Evolutionary conservation across 352 stramenopile genomes (phyloP), one percentile per base, ranked within the genome.

Genomic region (Phytopythium vexans): DNA sequence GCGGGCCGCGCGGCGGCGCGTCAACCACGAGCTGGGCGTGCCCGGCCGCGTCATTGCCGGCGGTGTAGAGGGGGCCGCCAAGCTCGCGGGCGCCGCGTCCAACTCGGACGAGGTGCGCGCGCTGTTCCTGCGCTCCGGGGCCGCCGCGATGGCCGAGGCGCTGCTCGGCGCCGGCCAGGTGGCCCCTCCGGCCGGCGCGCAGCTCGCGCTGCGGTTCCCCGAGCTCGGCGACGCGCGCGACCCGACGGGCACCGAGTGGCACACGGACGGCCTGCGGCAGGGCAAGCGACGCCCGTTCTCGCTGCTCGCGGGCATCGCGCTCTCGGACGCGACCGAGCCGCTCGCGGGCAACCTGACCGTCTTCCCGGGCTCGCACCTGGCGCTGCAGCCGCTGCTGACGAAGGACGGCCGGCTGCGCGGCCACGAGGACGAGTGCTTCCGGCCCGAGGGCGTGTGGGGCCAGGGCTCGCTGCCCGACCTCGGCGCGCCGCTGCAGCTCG

Each of bases 241-340:
- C 11, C 80, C 76, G 5, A 44, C 64, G 7, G 82, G 82, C 12
- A 89, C 76, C 3, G 80, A 93, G 58, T 93, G 82, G 82, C 82
- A 93, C 64, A 93, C 78, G 15, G 82, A 91, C 44, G 82, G 80
- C 34, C 89, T 93, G 82, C 72, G 80, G 1, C 82, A 93, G 60
- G 78, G 80, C 46, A 76, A 70, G 46, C 61, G 72, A 32, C 80
- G 91, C 41, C 82, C 82, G 14, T 93, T 91, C 60, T 82, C 68
- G 7, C 60, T 91, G 15, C 56, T 93, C 12, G 60, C 77, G 0
- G 80, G 82, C n/a, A 60, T 93, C 21, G 62, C 82, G 37, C 62
- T 93, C n/a, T 93, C 80, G 6, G 80, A 90, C 21, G 71, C 86
- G 36, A 62, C 60, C 2, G 74, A 82, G 41, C 74, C 80, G 1